Percentiles rank a stretch among this genome's conserved stretches.
These are phyloP conservation scores for Botrytis fragariae DNA, from an alignment of 2,329 filamentous ascomycete species.

Conservation along the genomic window DNA sequence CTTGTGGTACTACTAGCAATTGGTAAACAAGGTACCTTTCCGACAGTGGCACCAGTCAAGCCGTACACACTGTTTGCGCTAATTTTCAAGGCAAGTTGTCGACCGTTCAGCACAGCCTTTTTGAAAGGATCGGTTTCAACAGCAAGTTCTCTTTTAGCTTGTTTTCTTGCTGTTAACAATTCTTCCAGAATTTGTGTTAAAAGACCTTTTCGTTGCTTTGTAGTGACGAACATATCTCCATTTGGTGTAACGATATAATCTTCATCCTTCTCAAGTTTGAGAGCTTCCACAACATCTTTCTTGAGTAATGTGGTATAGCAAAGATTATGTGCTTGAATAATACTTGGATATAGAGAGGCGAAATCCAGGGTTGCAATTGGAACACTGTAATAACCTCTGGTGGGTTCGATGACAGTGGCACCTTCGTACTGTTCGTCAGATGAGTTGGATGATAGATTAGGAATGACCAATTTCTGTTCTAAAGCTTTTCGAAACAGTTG, in stretches of 20 bases:
- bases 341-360: slow-evolving; percentile 95
- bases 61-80: slow-evolving; percentile 98
- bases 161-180: slow-evolving; percentile 84
- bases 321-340: slow-evolving; percentile 97
- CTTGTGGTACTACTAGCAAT: slow-evolving; percentile 97
- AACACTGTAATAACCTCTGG: slow-evolving; percentile 88
- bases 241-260: slow-evolving; percentile 97
- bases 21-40: slow-evolving; percentile 89
- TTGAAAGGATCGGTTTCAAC: slow-evolving; percentile 93
- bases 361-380: slow-evolving; percentile 98
- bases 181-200: slow-evolving; percentile 95
- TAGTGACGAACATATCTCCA: slow-evolving; percentile 86
- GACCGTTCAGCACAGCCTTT: slow-evolving; percentile 95
- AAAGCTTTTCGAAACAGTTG: slow-evolving; percentile 94
- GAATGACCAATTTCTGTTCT: slow-evolving; percentile 91
- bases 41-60: slow-evolving; percentile 91
- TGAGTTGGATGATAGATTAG: slow-evolving; percentile 70
- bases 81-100: slow-evolving; percentile 92
- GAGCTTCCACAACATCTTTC: slow-evolving; percentile 71
- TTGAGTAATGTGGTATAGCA: slow-evolving; percentile 94
- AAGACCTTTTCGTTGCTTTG: slow-evolving; percentile 85
- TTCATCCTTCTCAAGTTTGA: slow-evolving; percentile 77
- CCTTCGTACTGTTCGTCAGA: slow-evolving; percentile 93
- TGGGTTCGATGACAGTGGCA: slow-evolving; percentile 95
- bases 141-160: slow-evolving; percentile 86